phyloP scores from a whole-genome alignment of 2,329 filamentous ascomycete genomes.

The Aspergillus sp. region DNA sequence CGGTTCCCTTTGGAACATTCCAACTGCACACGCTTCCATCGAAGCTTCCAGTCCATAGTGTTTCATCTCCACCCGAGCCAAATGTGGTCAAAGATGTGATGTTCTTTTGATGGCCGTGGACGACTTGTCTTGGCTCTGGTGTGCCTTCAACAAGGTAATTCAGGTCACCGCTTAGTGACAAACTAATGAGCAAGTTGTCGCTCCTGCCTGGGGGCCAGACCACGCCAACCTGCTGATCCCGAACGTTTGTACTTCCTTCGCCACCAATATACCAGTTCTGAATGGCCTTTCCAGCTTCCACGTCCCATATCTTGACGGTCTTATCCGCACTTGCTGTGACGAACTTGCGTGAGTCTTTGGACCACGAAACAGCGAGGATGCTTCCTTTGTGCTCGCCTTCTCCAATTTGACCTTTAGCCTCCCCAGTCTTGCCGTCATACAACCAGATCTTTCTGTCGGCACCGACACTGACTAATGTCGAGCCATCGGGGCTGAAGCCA shows the following conservation, averaged over 20 bases:
- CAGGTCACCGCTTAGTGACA: conserved; percentile 86
- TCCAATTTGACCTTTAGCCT: conserved; percentile 72
- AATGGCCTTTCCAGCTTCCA: conserved; percentile 73
- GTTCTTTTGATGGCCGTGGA: conserved; percentile 89
- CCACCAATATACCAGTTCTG: conserved; percentile 86
- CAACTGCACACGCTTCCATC: conserved; percentile 86
- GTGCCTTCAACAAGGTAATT: conserved; percentile 82
- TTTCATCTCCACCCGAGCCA: conserved; percentile 56
- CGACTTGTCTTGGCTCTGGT: conserved; percentile 68
- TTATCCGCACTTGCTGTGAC: conserved; percentile 93
- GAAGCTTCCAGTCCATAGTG: conserved; percentile 87
- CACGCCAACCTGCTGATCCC: conserved; percentile 91
- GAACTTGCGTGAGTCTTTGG: conserved; percentile 80
- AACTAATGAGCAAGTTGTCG: conserved; percentile 86
- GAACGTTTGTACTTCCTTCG: conserved; percentile 71
- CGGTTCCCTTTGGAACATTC: conserved; percentile 73
- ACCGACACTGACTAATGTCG: conserved; percentile 80
- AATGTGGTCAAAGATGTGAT: conserved; percentile 75
- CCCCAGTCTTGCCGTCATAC: conserved; percentile 95
- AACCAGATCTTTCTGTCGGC: conserved; percentile 92
- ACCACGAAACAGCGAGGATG: conserved; percentile 91
- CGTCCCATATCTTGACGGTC: conserved; percentile 94
- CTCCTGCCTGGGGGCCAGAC: conserved; percentile 82
- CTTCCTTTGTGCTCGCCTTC: conserved; percentile 84
- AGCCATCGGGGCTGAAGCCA: conserved; percentile 88